Evolutionary conservation across 352 stramenopile genomes (phyloP), one percentile per base, ranked within the genome.

Genomic region (Phytopythium chamaehyphon): DNA sequence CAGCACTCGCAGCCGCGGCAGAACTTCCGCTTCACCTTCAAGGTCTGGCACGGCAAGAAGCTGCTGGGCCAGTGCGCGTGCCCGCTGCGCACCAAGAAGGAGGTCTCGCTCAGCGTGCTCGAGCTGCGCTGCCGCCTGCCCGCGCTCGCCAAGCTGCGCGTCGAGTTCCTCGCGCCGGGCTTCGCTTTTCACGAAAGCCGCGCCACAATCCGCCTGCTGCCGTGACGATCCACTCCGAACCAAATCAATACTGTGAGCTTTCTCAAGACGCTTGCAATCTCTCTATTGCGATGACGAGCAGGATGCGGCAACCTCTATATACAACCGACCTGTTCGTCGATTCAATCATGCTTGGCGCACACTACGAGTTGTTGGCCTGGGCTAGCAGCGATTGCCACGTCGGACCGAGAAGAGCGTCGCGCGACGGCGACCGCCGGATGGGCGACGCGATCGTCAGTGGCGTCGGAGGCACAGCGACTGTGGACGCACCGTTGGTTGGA

Each of bases 371-470:
- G 12, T 53, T 35, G 4, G 47, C 19, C 16, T 47, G 48, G 53
- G 61, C 54, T 22, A 79, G 62, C 45, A 91, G 74, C 43, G 66
- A 76, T 57, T 85, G 70, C 77, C 78, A 91, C 22, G 81, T 88
- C 4, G 77, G 72, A 1, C 81, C 81, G 35, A 91, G 75, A 35
- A 89, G 60, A 54, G 64, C 74, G 57, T 91, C 75, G 2, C 81
- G 69, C 31, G 81, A 91, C 40, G 76, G 79, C 16, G 76, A 84
- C 40, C 80, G 65, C 42, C 77, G 77, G 47, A 90, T 88, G 21
- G 60, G 35, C 6, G 47, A 57, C 22, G 56, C 39, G 11, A 52
- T 8, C 33, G 26, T 10, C n/a, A 35, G 8, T 37, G 16, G 16
- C 15, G 37, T 15, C 37, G 28, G n/a, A n/a, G n/a, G 28, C 28